Percentiles rank a stretch among this genome's conserved stretches.
Evolutionary conservation across 1,284 basidiomycete species (phyloP).

Genomic region (Entoloma clypeatum): DNA sequence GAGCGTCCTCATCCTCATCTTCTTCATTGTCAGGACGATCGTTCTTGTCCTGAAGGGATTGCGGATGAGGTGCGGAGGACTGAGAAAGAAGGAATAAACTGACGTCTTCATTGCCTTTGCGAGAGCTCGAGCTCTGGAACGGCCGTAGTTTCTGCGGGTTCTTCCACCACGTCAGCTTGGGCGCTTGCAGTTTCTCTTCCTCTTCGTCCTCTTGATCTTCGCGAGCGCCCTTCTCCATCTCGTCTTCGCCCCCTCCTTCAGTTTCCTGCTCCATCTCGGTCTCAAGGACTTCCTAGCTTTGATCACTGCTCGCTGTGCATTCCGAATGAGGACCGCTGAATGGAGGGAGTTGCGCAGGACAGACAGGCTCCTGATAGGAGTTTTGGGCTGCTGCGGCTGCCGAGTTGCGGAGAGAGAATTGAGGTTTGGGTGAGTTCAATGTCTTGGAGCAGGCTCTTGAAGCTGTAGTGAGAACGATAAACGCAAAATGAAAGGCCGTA

Average conservation of each 20-base stretch:
- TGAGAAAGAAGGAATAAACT: neutral
- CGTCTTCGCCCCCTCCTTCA: conserved; percentile 21
- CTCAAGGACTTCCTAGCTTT: conserved; percentile 35
- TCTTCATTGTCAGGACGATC: conserved; percentile 16
- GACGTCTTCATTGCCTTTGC: conserved; percentile 17
- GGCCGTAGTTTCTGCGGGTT: conserved; percentile 35
- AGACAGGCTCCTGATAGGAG: conserved; percentile 42
- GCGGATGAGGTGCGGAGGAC: neutral
- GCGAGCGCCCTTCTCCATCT: conserved; percentile 26
- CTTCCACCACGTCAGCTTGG: conserved; percentile 35
- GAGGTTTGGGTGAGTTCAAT: conserved; percentile 38
- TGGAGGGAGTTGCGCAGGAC: conserved; percentile 50
- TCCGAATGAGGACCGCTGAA: conserved; percentile 64
- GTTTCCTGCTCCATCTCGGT: conserved; percentile 18
- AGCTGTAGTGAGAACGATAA: no score
- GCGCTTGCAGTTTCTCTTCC: conserved; percentile 19
- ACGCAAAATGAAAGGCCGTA: no score
- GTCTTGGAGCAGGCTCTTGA: conserved; percentile 44
- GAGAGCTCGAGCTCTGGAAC: conserved; percentile 23
- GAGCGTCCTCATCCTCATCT: conserved; percentile 19
- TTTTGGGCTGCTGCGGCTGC: conserved; percentile 23
- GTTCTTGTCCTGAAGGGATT: conserved; percentile 9
- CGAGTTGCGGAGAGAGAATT: conserved; percentile 15
- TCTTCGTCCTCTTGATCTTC: conserved; percentile 30
- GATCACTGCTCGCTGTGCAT: conserved; percentile 56